Evolutionary conservation across 768 basidiomycete genomes (phyloP), one percentile per base, ranked within the genome.

Genomic region (Floccularia luteovirens): DNA sequence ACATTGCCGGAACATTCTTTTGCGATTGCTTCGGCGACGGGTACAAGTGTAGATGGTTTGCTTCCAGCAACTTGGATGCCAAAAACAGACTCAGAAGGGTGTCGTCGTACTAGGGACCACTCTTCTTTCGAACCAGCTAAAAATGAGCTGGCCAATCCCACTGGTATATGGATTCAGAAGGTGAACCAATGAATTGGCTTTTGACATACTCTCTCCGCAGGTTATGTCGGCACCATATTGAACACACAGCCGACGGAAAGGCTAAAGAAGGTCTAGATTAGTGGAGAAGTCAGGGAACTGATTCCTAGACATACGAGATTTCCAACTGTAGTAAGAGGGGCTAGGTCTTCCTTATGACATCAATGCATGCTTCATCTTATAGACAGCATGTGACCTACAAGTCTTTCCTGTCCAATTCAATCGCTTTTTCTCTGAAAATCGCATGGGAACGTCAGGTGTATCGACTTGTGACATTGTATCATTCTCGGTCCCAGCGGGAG

Each of bases 71-170:
- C 58, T 59, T 99, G 94, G 2, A 97, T 75, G 21, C 96, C 96
- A 53, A 97, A 99, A 5, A 69, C 83, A 30, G 64, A 62, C 56
- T 98, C 94, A 1, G 82, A 83, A 0, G 90, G 86, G 52, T 97
- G 93, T 24, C 91, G 71, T 31, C 92, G 67, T 32, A 94, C 83
- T 2, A 97, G 70, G 0, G 90, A 91, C 91, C 92, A 98, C 61
- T 99, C 94, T 52, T 91, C 89, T 43, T 83, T 85, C 7, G 90
- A 90, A 2, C 90, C 94, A 7, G 70, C 62, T 16, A 96, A 72
- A 58, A 98, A 89, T 2, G 93, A 93, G 31, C 75, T 80, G 3
- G 91, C 83, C n/a, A 99, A 74, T 3, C 90, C 92, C 94, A 97
- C 85, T 87, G 36, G 11, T 36, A 31, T 39, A 36, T 25, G 28